phyloP scores from a whole-genome alignment of 2,329 filamentous ascomycete species.

The Fusarium virguliforme region DNA sequence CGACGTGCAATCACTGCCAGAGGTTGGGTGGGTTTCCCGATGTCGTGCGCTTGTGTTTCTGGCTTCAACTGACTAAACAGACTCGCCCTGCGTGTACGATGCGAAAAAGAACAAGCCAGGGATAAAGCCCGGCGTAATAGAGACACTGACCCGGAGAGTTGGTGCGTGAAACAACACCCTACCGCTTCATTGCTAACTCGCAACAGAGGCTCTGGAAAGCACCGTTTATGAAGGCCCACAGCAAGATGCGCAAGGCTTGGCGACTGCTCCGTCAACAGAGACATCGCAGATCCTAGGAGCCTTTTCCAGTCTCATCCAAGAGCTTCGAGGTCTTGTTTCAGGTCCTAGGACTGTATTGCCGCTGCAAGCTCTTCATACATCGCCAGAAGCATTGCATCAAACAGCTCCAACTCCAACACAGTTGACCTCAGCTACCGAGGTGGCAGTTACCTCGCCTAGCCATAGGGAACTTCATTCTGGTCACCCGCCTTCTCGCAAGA shows the following conservation, averaged over 20 bases:
- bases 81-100: slow-evolving; percentile 38
- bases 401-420: slow-evolving; percentile 10
- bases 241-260: background rate
- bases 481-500: slow-evolving; percentile 33
- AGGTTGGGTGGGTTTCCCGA: slow-evolving; percentile 29
- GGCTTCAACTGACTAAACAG: background rate
- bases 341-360: background rate
- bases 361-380: background rate
- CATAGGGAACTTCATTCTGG: slow-evolving; percentile 10
- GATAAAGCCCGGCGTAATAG: slow-evolving; percentile 39
- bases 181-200: background rate
- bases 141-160: slow-evolving; percentile 36
- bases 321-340: slow-evolving; percentile 34
- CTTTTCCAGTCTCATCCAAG: slow-evolving; percentile 40
- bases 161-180: slow-evolving; percentile 13
- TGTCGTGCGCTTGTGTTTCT: background rate
- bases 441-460: background rate
- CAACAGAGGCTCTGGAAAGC: slow-evolving; percentile 38
- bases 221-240: slow-evolving; percentile 28
- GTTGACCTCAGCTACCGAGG: slow-evolving; percentile 11
- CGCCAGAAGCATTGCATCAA: slow-evolving; percentile 13
- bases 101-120: slow-evolving; percentile 39
- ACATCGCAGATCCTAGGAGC: slow-evolving; percentile 34
- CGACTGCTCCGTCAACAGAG: slow-evolving; percentile 9
- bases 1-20: slow-evolving; percentile 42